Percentiles rank a stretch among this genome's conserved stretches.
These are phyloP conservation scores for Rhizopus sp. DNA, from an alignment of 371 early-diverging fungal genomes.

Conservation along the genomic window DNA sequence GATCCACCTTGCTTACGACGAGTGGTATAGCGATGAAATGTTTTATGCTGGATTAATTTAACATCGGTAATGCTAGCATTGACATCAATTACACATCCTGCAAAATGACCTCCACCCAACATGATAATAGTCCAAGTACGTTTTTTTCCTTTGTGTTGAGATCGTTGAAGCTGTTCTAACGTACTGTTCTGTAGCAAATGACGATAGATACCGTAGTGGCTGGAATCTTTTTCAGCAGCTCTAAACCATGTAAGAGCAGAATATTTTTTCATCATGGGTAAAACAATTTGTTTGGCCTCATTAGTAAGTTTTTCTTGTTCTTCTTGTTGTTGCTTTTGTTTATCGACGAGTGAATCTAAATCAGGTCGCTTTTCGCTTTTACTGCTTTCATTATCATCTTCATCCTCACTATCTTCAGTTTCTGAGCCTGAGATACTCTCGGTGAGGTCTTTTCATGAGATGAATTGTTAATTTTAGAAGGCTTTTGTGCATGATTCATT, in stretches of 20 bases:
- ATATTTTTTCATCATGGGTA: conserved; percentile 32
- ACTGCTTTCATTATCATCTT: conserved; percentile 35
- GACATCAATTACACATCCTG: conserved; percentile 83
- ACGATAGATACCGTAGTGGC: conserved; percentile 63
- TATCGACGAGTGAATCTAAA: conserved; percentile 43
- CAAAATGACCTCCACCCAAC: conserved; percentile 90
- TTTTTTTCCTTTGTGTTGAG: conserved; percentile 25
- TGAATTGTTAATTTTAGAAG: no score
- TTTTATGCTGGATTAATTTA: conserved; percentile 73
- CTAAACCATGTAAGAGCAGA: conserved; percentile 57
- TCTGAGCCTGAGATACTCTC: conserved; percentile 60
- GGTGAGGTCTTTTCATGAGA: conserved; percentile 44
- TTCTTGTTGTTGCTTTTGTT: conserved; percentile 30
- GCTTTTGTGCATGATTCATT: no score
- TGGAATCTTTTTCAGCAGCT: conserved; percentile 13
- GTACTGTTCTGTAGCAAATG: no score
- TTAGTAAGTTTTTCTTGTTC: conserved; percentile 27
- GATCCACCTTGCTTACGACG: conserved; percentile 95
- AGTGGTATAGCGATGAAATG: conserved; percentile 93
- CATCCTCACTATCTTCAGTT: conserved; percentile 31
- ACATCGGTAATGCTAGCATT: conserved; percentile 44
- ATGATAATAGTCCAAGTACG: conserved; percentile 81
- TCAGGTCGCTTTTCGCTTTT: conserved; percentile 33
- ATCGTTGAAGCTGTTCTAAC: neutral
- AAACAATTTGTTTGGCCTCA: conserved; percentile 28